These are phyloP conservation scores for Psidium guajava DNA, from an alignment of 345 rosid genomes.

Conservation along the genomic window DNA sequence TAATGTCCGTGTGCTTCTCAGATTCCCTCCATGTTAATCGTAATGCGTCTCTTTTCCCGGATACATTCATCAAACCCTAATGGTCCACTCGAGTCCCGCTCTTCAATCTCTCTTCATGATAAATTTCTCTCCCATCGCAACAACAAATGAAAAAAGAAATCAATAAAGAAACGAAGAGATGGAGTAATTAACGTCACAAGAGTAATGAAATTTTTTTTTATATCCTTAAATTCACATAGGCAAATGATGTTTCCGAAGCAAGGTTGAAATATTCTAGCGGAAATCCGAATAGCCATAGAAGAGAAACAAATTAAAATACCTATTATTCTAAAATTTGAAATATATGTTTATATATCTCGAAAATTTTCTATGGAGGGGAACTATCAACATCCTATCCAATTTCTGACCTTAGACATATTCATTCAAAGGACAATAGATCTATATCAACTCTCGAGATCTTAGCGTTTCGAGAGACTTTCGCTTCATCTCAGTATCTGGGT, in stretches of 20 bases:
- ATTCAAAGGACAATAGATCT: background rate
- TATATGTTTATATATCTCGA: background rate
- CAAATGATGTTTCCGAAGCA: background rate
- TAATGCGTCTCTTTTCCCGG: background rate
- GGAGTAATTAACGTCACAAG: background rate
- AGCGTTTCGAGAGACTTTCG: background rate
- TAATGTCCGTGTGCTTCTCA: background rate
- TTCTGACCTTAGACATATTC: background rate
- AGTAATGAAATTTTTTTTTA: background rate
- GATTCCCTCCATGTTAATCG: background rate
- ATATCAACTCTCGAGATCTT: background rate
- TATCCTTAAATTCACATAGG: background rate
- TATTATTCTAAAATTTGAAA: background rate
- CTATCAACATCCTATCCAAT: background rate
- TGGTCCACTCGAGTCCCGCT: background rate
- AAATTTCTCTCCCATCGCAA: background rate
- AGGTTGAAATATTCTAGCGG: background rate
- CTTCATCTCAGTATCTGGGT: background rate
- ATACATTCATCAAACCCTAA: background rate
- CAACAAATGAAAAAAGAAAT: background rate
- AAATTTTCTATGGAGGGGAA: background rate
- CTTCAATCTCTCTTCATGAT: background rate
- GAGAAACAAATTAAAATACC: background rate
- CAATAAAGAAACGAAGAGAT: background rate
- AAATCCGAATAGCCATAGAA: background rate